These are phyloP conservation scores for Chaetomium fimeti DNA, from an alignment of 495 filamentous ascomycete species.

Conservation along the genomic window DNA sequence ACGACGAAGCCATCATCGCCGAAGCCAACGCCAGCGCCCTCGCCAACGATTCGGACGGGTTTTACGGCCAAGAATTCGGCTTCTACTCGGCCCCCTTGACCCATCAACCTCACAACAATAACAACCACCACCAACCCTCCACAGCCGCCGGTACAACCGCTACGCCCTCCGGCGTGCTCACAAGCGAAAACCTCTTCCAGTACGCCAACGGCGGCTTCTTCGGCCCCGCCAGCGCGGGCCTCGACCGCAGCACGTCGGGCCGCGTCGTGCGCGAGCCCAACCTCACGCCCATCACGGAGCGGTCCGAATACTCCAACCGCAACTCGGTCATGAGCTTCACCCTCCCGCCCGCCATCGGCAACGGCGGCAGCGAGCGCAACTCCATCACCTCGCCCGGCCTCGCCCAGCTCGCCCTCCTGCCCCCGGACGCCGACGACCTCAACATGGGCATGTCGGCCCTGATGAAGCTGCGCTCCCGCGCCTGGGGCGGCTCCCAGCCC, in stretches of 20 bases:
- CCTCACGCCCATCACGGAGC: conserved; percentile 92
- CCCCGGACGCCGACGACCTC: conserved; percentile 44
- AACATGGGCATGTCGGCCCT: conserved; percentile 67
- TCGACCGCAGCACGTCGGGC: conserved; percentile 58
- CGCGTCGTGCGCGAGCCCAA: conserved; percentile 79
- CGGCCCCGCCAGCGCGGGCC: conserved; percentile 60
- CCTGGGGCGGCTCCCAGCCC: conserved; percentile 78
- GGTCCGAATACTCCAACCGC: conserved; percentile 91
- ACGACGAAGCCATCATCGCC: conserved; percentile 87
- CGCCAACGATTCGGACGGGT: conserved; percentile 85
- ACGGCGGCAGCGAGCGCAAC: conserved; percentile 29
- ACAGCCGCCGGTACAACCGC: not conserved
- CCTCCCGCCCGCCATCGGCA: conserved; percentile 51
- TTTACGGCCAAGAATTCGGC: conserved; percentile 97
- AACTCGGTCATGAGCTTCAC: conserved; percentile 80
- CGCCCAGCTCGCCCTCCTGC: conserved; percentile 68
- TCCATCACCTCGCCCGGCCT: conserved; percentile 51
- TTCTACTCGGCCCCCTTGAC: conserved; percentile 76
- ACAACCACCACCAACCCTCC: conserved; percentile 22
- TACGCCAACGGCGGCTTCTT: conserved; percentile 90
- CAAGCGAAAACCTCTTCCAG: conserved; percentile 47
- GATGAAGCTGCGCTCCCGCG: conserved; percentile 67
- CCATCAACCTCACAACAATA: conserved; percentile 30
- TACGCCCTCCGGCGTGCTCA: conserved; percentile 33
- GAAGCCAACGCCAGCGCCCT: conserved; percentile 92